Conservation (phyloP, 257 asterid genomes). For the Solanum tarijense region DNA sequence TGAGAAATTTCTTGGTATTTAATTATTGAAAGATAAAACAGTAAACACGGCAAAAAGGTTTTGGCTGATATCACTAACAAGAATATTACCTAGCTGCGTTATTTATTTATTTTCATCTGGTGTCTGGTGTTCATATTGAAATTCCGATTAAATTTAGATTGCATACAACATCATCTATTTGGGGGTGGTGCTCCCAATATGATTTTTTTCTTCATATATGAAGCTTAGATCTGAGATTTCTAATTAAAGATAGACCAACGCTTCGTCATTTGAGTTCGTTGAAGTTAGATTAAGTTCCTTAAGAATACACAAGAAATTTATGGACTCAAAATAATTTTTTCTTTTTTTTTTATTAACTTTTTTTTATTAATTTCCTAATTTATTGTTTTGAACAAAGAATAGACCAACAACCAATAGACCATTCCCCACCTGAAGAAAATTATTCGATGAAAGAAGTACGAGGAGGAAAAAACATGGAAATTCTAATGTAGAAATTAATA, state of each 20-base stretch:
- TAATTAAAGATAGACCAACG: too few species aligned
- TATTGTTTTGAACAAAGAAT: not conserved
- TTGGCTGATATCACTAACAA: not conserved
- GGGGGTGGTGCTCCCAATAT: not conserved
- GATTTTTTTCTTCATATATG: not conserved
- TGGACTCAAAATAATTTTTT: not conserved
- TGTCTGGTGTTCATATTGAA: too few species aligned
- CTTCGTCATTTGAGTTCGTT: not conserved
- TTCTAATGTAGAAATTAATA: not conserved
- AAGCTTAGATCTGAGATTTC: too few species aligned
- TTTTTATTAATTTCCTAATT: not conserved
- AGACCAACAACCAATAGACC: not conserved
- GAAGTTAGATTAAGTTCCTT: not conserved
- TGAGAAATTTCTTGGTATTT: not conserved
- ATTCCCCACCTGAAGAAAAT: not conserved
- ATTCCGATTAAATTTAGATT: too few species aligned
- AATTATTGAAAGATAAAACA: too few species aligned
- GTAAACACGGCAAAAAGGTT: not conserved
- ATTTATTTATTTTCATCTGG: fast-evolving
- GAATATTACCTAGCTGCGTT: not conserved
- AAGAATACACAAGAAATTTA: not conserved
- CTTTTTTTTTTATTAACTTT: too few species aligned
- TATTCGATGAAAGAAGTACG: not conserved
- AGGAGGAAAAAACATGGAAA: not conserved
- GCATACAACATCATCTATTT: too few species aligned